Percentiles rank a stretch among this genome's conserved stretches.
These are phyloP conservation scores for Torulaspora gathmanii DNA, from an alignment of 805 yeast species.

Conservation along the genomic window DNA sequence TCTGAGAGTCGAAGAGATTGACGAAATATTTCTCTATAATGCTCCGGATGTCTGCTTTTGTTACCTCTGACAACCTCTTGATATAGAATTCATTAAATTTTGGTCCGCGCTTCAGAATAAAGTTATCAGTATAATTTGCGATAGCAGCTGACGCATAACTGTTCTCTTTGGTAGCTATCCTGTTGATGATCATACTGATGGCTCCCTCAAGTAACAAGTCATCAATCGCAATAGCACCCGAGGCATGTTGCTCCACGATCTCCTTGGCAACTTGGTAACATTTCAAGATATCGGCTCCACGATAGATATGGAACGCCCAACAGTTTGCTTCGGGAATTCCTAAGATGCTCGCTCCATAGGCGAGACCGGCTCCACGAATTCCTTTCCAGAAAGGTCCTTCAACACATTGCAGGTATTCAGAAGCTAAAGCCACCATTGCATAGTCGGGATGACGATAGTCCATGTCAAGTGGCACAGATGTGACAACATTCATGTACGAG, in stretches of 20 bases:
- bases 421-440: conserved; percentile 64
- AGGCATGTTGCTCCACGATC: conserved; percentile 57
- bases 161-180: conserved; percentile 64
- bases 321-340: conserved; percentile 62
- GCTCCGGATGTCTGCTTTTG: conserved; percentile 38
- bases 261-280: conserved; percentile 57
- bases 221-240: conserved; percentile 54
- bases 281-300: conserved; percentile 77
- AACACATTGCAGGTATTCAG: conserved; percentile 73
- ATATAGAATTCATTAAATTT: conserved; percentile 53
- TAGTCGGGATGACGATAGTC: conserved; percentile 53
- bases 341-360: conserved; percentile 75
- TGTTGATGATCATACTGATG: conserved; percentile 66
- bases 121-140: conserved; percentile 59
- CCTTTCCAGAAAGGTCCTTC: conserved; percentile 98
- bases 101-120: conserved; percentile 67
- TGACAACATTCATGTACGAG: conserved; percentile 55
- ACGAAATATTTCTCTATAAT: conserved; percentile 55
- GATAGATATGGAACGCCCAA: conserved; percentile 60
- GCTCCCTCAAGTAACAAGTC: conserved; percentile 63
- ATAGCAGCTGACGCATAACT: conserved; percentile 61
- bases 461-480: conserved; percentile 49
- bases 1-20: conserved; percentile 55
- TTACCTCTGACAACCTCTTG: conserved; percentile 47
- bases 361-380: conserved; percentile 89